A percentile compares a stretch with the other conserved stretches of the same genome.
Evolutionary conservation across 805 yeast genomes (phyloP).

Genomic region (Candida sonorensis): DNA sequence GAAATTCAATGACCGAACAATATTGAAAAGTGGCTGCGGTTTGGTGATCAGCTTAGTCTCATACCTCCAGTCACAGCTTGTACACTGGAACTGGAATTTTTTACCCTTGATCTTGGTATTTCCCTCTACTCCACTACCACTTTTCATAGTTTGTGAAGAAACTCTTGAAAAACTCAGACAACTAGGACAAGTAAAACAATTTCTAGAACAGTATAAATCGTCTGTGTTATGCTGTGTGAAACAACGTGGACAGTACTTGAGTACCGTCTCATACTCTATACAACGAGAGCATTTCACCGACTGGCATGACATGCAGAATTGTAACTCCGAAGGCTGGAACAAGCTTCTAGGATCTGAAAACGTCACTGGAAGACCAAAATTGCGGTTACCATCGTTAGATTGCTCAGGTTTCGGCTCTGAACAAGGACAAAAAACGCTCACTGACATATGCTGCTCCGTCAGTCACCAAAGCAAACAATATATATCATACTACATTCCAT

Average conservation of each 20-base stretch:
- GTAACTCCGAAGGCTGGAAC: slow-evolving; percentile 11
- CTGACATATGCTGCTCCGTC: slow-evolving; percentile 4
- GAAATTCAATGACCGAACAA: slow-evolving; percentile 16
- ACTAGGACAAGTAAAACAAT: slow-evolving; percentile 30
- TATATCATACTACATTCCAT: too few species aligned
- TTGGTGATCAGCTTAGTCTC: slow-evolving; percentile 30
- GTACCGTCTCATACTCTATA: slow-evolving; percentile 11
- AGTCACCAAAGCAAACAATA: too few species aligned
- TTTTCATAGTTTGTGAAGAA: slow-evolving; percentile 9
- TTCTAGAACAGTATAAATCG: slow-evolving; percentile 18
- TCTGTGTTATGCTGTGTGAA: slow-evolving; percentile 4
- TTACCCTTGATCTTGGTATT: slow-evolving; percentile 24
- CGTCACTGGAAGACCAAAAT: too few species aligned
- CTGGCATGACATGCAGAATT: slow-evolving; percentile 24
- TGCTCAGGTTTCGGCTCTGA: too few species aligned
- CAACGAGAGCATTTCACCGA: slow-evolving; percentile 24
- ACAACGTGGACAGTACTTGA: slow-evolving; percentile 26
- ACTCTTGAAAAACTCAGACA: slow-evolving; percentile 19
- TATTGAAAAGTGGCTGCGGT: slow-evolving; percentile 33
- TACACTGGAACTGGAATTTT: slow-evolving; percentile 33
- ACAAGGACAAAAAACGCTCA: slow-evolving; percentile 11
- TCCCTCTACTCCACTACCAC: slow-evolving; percentile 2
- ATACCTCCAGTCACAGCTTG: slow-evolving; percentile 29
- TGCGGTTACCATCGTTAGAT: too few species aligned
- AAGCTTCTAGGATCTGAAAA: slow-evolving; percentile 13